A percentile compares a stretch with the other conserved stretches of the same genome.
Conservation (phyloP, 1,139 yeast genomes). For the Saccharomyces pastorianus region DNA sequence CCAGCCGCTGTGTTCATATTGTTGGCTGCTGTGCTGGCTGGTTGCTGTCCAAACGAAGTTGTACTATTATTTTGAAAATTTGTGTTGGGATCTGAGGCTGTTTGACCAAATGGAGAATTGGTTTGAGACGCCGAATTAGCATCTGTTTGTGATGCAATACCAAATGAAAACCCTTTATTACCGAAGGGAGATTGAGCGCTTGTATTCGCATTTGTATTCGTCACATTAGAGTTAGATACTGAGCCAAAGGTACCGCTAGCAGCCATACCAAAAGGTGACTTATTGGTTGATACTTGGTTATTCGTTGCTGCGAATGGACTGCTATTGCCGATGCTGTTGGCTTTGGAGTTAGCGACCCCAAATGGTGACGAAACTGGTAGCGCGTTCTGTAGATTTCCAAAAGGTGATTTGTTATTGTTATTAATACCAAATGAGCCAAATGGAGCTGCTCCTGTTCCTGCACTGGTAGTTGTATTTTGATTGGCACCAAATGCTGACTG, state of each 20-base stretch:
- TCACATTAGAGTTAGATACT: not conserved
- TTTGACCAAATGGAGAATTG: slow-evolving; percentile 11
- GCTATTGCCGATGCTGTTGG: not conserved
- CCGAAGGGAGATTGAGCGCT: not conserved
- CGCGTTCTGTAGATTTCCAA: slow-evolving; percentile 4
- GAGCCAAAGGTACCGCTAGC: not conserved
- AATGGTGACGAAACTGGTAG: slow-evolving; percentile 5
- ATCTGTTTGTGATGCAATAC: slow-evolving; percentile 3
- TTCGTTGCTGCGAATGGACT: not conserved
- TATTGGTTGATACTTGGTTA: not conserved
- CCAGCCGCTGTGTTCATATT: not conserved
- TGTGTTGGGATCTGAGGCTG: not conserved
- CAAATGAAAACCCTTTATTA: not conserved
- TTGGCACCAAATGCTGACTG: slow-evolving; percentile 3
- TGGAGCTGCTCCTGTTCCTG: slow-evolving; percentile 2
- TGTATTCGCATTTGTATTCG: not conserved
- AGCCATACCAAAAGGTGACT: slow-evolving; percentile 13
- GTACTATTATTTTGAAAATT: not conserved
- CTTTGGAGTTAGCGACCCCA: not conserved
- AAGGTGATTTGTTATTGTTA: slow-evolving; percentile 3
- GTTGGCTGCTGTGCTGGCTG: not conserved
- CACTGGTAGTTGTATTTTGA: not conserved
- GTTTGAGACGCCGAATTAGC: not conserved
- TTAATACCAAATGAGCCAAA: slow-evolving; percentile 3
- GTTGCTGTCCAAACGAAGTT: not conserved